Base-by-base conservation (phyloP, 2,329 filamentous ascomycete genomes). In the Akanthomyces dipterigenus region DNA sequence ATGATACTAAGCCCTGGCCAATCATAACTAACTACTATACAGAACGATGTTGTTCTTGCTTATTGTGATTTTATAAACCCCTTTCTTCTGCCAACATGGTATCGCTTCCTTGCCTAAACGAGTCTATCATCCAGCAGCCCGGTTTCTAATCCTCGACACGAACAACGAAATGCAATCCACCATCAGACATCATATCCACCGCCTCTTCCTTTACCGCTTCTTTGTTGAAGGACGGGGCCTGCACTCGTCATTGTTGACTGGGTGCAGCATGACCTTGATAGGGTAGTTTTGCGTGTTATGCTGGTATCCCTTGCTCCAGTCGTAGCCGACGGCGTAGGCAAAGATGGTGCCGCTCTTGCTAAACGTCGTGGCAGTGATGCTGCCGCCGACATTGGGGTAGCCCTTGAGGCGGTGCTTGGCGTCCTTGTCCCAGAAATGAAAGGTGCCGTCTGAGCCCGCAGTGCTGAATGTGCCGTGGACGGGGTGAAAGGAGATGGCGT, bases 391-490 rank as follows among this genome's bases (percentile, higher is more conserved):
- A 26, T 84, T 82, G 51, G 90, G 90, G 71, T 93, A 99, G 16
- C 95, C 95, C 81, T 95, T 95, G 64, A 95, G 83, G 42, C 90
- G 82, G 76, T 95, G 90, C 77, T 95, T 95, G 63, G 90, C 90
- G 70, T 93, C 89, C 78, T 93, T 93, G 70, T 99, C 95, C 90
- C 90, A 95, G 82, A 93, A 95, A 78, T 95, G 90, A 81, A 98
- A 99, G 1, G 95, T 97, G 60, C 95, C 95, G 75, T 99, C 95
- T 38, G 88, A 90, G 60, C 95, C 95, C 53, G 95, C 92, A 3
- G 95, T 99, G 77, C 90, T 96, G 79, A 99, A 99, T n/a, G 95
- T 99, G 70, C 95, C 95, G 75, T 97, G 93, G 14, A 90, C 82
- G 1, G 95, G 95, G 77, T 99, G 95, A 86, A 98, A 98, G 26